Evolutionary conservation across 2,329 filamentous ascomycete genomes (phyloP).

Genomic region (Bimuria novae-zelandiae): DNA sequence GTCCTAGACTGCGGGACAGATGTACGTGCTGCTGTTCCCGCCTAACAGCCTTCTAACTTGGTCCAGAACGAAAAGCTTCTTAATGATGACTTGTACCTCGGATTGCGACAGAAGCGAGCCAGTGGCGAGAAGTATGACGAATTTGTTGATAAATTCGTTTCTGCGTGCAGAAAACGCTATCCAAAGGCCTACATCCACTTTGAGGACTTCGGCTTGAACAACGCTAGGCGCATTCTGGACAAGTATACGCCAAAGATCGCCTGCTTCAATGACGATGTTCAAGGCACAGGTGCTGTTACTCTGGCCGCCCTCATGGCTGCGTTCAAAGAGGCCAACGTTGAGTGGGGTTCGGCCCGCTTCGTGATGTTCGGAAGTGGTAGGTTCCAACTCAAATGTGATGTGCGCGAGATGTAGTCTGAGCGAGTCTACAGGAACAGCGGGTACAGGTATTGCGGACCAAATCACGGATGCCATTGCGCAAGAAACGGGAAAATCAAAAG

Average conservation of each 20-base stretch:
- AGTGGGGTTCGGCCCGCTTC: constrained; percentile 70
- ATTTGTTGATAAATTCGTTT: constrained; percentile 77
- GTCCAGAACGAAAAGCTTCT: constrained; percentile 70
- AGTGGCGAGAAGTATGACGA: constrained; percentile 74
- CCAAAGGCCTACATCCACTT: constrained; percentile 87
- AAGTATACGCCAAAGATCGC: constrained; percentile 73
- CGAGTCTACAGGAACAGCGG: constrained; percentile 69
- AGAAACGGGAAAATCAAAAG: constrained; percentile 66
- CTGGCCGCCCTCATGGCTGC: constrained; percentile 80
- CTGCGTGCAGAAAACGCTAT: constrained; percentile 68
- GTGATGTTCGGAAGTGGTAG: constrained; percentile 68
- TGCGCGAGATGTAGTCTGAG: not conserved
- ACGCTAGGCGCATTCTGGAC: constrained; percentile 77
- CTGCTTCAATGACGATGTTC: constrained; percentile 91
- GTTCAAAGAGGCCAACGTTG: constrained; percentile 68
- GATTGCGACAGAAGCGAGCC: constrained; percentile 68
- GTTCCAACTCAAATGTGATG: not conserved
- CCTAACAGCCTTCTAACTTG: constrained; percentile 9
- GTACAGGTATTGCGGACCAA: constrained; percentile 84
- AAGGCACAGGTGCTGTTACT: constrained; percentile 87
- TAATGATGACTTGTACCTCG: constrained; percentile 78
- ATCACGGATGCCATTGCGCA: constrained; percentile 77
- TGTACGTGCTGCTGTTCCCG: constrained; percentile 37
- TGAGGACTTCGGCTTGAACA: constrained; percentile 81
- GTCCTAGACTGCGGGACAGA: constrained; percentile 86